Percentiles rank a stretch among this genome's conserved stretches.
phyloP scores from a whole-genome alignment of 2,329 filamentous ascomycete genomes.

The Aspergillus sp. region DNA sequence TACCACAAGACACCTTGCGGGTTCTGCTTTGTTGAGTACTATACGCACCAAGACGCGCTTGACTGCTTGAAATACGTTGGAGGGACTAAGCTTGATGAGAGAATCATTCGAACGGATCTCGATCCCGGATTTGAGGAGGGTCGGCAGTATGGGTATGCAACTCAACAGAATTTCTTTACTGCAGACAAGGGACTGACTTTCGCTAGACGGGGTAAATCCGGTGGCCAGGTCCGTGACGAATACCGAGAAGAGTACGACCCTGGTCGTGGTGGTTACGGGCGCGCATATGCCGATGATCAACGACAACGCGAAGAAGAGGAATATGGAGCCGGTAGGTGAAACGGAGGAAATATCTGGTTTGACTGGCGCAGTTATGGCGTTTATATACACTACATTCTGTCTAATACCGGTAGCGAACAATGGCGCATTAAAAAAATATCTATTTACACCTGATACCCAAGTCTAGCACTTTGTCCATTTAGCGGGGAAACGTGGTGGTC shows the following conservation, averaged over 20 bases:
- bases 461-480: constrained; percentile 16
- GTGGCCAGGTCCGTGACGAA: constrained; percentile 95
- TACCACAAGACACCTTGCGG: constrained; percentile 98
- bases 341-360: constrained; percentile 11
- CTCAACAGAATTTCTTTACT: neutral
- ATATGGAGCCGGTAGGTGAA: constrained; percentile 56
- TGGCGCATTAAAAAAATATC: constrained; percentile 16
- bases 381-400: constrained; percentile 29
- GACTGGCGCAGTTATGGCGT: constrained; percentile 33
- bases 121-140: constrained; percentile 97
- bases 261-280: constrained; percentile 83
- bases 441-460: constrained; percentile 30
- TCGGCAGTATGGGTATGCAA: constrained; percentile 75
- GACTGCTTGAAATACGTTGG: constrained; percentile 99
- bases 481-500: constrained; percentile 17
- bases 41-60: constrained; percentile 92
- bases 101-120: constrained; percentile 90
- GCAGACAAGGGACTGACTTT: neutral
- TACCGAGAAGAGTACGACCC: constrained; percentile 97
- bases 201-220: constrained; percentile 76
- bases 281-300: constrained; percentile 69
- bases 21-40: constrained; percentile 99
- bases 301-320: constrained; percentile 58
- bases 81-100: constrained; percentile 95
- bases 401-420: constrained; percentile 28